Conservation (phyloP, 768 basidiomycete genomes). For the Rhizopogon vulgaris region DNA sequence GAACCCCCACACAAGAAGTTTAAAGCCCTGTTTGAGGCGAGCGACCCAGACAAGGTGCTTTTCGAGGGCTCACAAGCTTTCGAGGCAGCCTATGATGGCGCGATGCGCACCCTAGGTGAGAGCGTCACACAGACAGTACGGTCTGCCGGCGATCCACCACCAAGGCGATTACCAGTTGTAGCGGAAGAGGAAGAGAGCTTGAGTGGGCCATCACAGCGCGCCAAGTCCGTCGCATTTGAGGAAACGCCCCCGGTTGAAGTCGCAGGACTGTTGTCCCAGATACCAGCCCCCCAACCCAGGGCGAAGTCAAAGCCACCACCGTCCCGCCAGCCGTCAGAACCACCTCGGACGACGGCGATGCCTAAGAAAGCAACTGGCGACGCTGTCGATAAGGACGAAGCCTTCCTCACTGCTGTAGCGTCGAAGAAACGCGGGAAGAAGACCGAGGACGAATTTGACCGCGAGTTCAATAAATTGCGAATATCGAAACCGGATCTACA, state of each 20-base stretch:
- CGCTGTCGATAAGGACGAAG: conserved; percentile 50
- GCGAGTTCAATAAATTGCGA: conserved; percentile 73
- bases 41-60: conserved; percentile 40
- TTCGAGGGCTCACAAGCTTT: conserved; percentile 17
- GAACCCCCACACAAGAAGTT: conserved; percentile 67
- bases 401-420: conserved; percentile 68
- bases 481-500: conserved; percentile 59
- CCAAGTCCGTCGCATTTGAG: neutral
- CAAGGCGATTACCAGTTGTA: conserved; percentile 26
- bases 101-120: conserved; percentile 10
- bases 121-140: conserved; percentile 23
- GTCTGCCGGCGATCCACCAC: neutral
- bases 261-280: neutral
- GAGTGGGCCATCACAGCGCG: conserved; percentile 3
- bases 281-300: neutral
- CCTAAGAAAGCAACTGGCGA: conserved; percentile 3
- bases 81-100: conserved; percentile 8
- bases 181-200: conserved; percentile 57
- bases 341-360: conserved; percentile 3
- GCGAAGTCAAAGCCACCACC: neutral
- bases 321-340: neutral
- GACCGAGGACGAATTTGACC: conserved; percentile 63
- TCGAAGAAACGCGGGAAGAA: conserved; percentile 67
- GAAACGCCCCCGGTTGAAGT: neutral
- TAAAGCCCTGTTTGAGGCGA: conserved; percentile 65